These are phyloP conservation scores for Neofusicoccum umdonicola DNA, from an alignment of 2,329 filamentous ascomycete species.

Conservation along the genomic window DNA sequence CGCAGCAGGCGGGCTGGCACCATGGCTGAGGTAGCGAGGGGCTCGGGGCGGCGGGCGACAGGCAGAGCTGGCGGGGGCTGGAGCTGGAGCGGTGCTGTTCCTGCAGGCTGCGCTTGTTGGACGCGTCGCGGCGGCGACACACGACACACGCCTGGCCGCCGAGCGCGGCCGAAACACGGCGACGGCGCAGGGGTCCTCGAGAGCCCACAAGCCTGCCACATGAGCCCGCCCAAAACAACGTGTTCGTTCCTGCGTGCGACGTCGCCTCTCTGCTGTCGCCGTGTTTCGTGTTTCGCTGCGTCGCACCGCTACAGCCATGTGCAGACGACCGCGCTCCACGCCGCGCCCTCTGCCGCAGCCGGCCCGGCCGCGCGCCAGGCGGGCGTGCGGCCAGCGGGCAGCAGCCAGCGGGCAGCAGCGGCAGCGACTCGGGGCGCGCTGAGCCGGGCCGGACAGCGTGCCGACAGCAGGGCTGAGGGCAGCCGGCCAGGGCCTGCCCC, in stretches of 20 bases:
- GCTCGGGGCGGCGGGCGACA: neutral
- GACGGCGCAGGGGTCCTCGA: neutral
- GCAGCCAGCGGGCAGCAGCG: too few species aligned
- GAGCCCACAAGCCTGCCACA: neutral
- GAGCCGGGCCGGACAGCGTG: neutral
- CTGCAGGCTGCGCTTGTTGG: neutral
- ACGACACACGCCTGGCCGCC: neutral
- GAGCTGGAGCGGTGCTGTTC: neutral
- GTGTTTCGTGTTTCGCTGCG: slow-evolving; percentile 9
- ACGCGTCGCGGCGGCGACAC: too few species aligned
- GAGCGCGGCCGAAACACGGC: slow-evolving; percentile 4
- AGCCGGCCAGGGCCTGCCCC: neutral
- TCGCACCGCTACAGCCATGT: slow-evolving; percentile 1
- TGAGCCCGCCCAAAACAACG: slow-evolving; percentile 5
- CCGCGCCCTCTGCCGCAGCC: neutral
- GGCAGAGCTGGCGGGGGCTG: neutral
- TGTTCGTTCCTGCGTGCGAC: slow-evolving; percentile 14
- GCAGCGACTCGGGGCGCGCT: neutral
- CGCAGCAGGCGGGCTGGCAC: slow-evolving; percentile 22
- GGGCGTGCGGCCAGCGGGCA: neutral
- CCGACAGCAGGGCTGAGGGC: slow-evolving; percentile 6
- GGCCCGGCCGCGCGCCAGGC: neutral
- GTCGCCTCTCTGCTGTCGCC: slow-evolving; percentile 11
- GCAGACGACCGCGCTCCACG: neutral
- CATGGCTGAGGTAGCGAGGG: slow-evolving; percentile 19